These are phyloP conservation scores for Aspergillus hiratsukae DNA, from an alignment of 2,329 filamentous ascomycete species.

Conservation along the genomic window DNA sequence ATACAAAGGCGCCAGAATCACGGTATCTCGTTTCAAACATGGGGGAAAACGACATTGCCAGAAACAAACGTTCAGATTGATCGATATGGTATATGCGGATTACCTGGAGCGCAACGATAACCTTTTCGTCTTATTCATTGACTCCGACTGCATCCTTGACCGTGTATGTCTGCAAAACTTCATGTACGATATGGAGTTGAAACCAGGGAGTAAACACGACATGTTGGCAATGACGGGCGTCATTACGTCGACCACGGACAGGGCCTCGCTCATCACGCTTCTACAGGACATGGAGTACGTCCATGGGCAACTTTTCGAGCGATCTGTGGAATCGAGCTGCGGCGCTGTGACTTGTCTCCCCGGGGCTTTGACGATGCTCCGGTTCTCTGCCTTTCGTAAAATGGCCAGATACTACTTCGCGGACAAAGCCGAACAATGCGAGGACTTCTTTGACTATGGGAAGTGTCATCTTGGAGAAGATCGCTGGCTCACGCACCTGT, in stretches of 20 bases:
- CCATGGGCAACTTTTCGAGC: constrained; percentile 92
- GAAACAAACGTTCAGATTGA: constrained; percentile 86
- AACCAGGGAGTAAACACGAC: constrained; percentile 82
- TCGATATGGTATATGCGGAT: constrained; percentile 84
- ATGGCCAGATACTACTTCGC: constrained; percentile 99
- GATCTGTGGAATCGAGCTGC: constrained; percentile 90
- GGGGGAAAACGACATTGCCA: constrained; percentile 93
- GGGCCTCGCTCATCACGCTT: constrained; percentile 82
- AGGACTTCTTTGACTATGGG: constrained; percentile 93
- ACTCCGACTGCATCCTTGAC: constrained; percentile 94
- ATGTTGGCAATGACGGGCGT: constrained; percentile 98
- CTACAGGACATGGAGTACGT: constrained; percentile 98
- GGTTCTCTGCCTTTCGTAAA: constrained; percentile 90
- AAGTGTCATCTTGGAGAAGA: constrained; percentile 96
- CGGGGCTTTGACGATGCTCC: constrained; percentile 89
- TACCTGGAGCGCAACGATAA: constrained; percentile 87
- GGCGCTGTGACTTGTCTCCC: constrained; percentile 92
- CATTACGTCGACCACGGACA: constrained; percentile 88
- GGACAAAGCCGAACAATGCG: constrained; percentile 90
- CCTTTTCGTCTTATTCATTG: constrained; percentile 92
- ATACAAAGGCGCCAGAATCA: constrained; percentile 78
- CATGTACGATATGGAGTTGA: constrained; percentile 97
- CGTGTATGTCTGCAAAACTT: constrained; percentile 92
- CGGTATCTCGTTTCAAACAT: constrained; percentile 85
- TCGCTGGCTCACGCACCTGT: constrained; percentile 93